Conservation (phyloP, 2,329 filamentous ascomycete species). For the Nothomitra cinnamomea region DNA sequence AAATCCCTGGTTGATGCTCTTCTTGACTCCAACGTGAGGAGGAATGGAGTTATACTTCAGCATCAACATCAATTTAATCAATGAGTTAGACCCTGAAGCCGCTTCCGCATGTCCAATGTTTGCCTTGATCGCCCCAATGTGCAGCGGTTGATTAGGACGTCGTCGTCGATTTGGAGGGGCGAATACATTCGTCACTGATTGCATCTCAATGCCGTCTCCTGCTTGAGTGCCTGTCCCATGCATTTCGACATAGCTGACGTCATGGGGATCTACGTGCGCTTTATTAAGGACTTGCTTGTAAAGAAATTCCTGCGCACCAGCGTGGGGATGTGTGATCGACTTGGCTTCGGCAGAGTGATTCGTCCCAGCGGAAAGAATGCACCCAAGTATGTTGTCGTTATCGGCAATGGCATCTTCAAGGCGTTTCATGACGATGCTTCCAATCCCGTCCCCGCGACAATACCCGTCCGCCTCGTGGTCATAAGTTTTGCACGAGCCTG, state of each 20-base stretch:
- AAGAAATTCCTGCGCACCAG: slow-evolving; percentile 21
- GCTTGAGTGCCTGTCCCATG: slow-evolving; percentile 21
- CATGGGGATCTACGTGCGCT: slow-evolving; percentile 23
- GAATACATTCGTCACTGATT: slow-evolving; percentile 28
- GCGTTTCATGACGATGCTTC: slow-evolving; percentile 60
- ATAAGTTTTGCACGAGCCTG: slow-evolving; percentile 62
- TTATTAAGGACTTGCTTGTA: slow-evolving; percentile 22
- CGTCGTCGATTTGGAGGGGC: slow-evolving; percentile 34
- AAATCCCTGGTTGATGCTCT: slow-evolving; percentile 41
- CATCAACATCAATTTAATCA: slow-evolving; percentile 24
- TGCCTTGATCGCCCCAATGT: slow-evolving; percentile 45
- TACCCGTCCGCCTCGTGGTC: slow-evolving; percentile 70
- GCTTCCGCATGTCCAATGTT: slow-evolving; percentile 48
- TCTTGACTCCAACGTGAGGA: slow-evolving; percentile 51
- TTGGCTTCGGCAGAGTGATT: slow-evolving; percentile 28
- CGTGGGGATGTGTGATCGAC: slow-evolving; percentile 27
- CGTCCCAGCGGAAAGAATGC: slow-evolving; percentile 19
- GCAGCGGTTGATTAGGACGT: slow-evolving; percentile 31
- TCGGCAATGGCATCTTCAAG: slow-evolving; percentile 63
- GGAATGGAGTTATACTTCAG: slow-evolving; percentile 39
- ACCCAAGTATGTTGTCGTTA: slow-evolving; percentile 36
- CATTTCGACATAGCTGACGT: slow-evolving; percentile 17
- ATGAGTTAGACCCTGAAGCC: slow-evolving; percentile 33
- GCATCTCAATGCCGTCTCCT: slow-evolving; percentile 16
- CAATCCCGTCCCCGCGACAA: slow-evolving; percentile 62